Evolutionary conservation across 208 protist genomes (phyloP), one percentile per base, ranked within the genome.

Genomic region (Crithidia mellificae): DNA sequence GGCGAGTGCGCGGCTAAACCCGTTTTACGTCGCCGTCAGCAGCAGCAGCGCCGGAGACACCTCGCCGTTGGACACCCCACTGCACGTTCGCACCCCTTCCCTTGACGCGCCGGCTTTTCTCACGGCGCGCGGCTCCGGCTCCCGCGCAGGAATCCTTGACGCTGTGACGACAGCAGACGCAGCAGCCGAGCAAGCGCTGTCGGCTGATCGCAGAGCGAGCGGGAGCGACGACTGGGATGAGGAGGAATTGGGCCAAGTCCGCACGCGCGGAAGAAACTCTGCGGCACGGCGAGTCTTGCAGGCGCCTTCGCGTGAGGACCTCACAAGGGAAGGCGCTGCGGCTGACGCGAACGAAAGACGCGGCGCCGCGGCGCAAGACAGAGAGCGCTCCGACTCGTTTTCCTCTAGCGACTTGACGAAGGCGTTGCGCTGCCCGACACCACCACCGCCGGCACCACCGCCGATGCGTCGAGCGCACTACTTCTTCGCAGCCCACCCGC

Each of bases 401-500:
- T 43, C 61, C 2, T 56, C 61, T 1, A 30, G 34, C 6, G 58
- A 64, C 8, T 32, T 54, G 9, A 64, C 44, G 6, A 46, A 25
- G 12, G 39, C 30, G 22, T 20, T 63, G 39, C 22, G 1, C 25
- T 7, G 25, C 9, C 27, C 41, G 6, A 3, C 43, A 46, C 15
- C 61, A 46, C 8, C 41, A 20, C 27, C 44, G 22, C 25, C 44
- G 3, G 25, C 44, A 22, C 62, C 52, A 29, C 68, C 75, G 5
- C 46, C 61, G n/a, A 68, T 77, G 61, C 49, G 62, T 27, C 65
- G 77, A 9, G 47, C 72, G 29, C 53, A 53, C 36, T 90, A 87
- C 76, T 74, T 90, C 54, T 76, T 90, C 41, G 84, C 74, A 11
- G 62, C 78, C 8, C 77, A 87, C 70, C 84, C 84, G 44, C 84